These are phyloP conservation scores for Stephanodiscus triporus DNA, from an alignment of 108 stramenopile genomes.

Conservation along the genomic window DNA sequence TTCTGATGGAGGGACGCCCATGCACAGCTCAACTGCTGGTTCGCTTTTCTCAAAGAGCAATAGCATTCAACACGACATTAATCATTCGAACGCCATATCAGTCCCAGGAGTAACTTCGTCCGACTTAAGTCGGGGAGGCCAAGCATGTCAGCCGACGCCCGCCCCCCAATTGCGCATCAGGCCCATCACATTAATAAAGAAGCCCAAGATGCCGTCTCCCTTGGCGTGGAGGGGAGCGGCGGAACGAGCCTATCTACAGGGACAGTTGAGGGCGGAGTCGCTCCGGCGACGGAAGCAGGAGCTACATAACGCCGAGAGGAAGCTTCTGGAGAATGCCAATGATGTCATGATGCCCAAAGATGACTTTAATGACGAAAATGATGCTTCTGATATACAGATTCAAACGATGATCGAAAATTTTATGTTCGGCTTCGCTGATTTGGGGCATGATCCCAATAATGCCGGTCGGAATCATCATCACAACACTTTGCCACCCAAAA, in stretches of 20 bases:
- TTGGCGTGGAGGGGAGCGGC: constrained; percentile 19
- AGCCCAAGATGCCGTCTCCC: constrained; percentile 18
- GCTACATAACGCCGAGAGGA: constrained; percentile 17
- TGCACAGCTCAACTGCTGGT: neutral
- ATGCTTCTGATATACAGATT: neutral
- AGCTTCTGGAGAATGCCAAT: neutral
- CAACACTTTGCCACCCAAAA: neutral
- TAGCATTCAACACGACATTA: neutral
- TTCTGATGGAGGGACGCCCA: neutral
- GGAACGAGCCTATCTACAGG: constrained; percentile 18
- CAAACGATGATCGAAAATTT: constrained; percentile 7
- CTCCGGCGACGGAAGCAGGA: constrained; percentile 16
- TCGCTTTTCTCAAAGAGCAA: neutral
- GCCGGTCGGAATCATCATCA: neutral
- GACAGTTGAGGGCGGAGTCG: constrained; percentile 20
- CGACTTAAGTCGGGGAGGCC: neutral
- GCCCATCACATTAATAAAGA: neutral
- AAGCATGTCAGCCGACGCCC: neutral
- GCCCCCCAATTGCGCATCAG: constrained; percentile 2
- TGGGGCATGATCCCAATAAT: neutral
- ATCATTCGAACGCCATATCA: too few relatives aligned
- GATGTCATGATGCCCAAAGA: neutral
- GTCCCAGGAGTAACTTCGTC: neutral
- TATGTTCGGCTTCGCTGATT: neutral
- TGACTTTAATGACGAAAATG: neutral